Base-by-base conservation (phyloP, 1,284 basidiomycete genomes). In the Tylopilus orsonianus region DNA sequence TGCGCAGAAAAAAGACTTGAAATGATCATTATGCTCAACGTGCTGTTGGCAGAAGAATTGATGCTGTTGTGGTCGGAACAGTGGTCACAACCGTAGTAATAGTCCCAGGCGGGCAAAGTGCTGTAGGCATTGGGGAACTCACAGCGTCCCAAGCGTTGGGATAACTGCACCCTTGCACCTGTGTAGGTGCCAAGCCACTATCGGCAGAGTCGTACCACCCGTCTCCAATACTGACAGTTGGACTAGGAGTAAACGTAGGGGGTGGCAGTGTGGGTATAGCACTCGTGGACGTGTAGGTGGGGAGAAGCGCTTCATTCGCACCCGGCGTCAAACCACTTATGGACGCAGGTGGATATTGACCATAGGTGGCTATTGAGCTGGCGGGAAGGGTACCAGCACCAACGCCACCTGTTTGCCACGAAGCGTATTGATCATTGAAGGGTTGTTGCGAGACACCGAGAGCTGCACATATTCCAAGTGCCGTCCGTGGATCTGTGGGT, bases 351-450 rank as follows among this genome's bases (percentile, higher is more conserved):
- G 86, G 86, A 74, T 79, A 89, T 1, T 67, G 66, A 16, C 66
- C 62, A 64, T 78, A 85, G 10, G 61, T 58, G 7, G 72, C 61
- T 2, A 76, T 71, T 36, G 73, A 75, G 22, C 72, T 62, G 10
- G 84, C 62, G 1, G 74, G 65, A 48, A 88, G 79, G 2, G 72
- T 73, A 8, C 83, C 85, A 45, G 88, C 85, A 8, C 83, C 87
- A 27, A 77, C 70, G 16, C 87, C 90, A 44, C 92, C 93, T 0
- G 87, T 92, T 66, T 87, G 85, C 77, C 85, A 92, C 8, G 81
- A 50, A 60, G 76, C 60, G 72, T 81, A 85, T 1, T 73, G 73
- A 7, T 82, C 82, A 58, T 75, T 64, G 61, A 87, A 91, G 8
- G 70, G 56, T 37, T 66, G 62, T 10, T 65, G 61, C 13, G 66